A percentile compares a stretch with the other conserved stretches of the same genome.
These are phyloP conservation scores for Claviceps arundinis DNA, from an alignment of 2,329 filamentous ascomycete species.

Conservation along the genomic window DNA sequence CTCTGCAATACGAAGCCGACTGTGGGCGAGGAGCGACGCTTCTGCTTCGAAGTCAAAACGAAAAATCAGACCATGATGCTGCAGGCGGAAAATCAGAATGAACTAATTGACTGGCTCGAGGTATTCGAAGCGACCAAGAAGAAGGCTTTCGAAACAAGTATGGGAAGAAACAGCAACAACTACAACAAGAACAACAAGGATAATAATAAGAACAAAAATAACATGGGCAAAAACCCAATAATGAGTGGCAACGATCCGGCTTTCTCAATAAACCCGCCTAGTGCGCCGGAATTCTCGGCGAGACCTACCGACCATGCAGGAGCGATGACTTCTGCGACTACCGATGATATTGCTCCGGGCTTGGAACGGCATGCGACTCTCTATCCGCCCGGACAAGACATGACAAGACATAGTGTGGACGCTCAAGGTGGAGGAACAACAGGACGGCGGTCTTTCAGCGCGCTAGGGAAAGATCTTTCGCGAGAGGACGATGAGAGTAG, in stretches of 20 bases:
- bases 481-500: conserved; percentile 60
- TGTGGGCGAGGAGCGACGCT: conserved; percentile 82
- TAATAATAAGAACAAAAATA: not conserved
- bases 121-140: conserved; percentile 92
- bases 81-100: conserved; percentile 82
- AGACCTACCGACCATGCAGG: conserved; percentile 57
- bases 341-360: conserved; percentile 30
- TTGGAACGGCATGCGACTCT: conserved; percentile 53
- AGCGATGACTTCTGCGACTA: conserved; percentile 36
- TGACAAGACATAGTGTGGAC: conserved; percentile 59
- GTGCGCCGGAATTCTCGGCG: conserved; percentile 81
- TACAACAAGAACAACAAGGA: not conserved
- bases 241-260: conserved; percentile 53
- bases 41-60: conserved; percentile 97
- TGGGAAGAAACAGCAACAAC: conserved; percentile 36
- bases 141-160: conserved; percentile 67
- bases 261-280: conserved; percentile 82
- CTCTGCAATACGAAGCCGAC: conserved; percentile 88
- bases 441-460: conserved; percentile 44
- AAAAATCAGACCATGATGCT: conserved; percentile 83
- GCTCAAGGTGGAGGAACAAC: conserved; percentile 26
- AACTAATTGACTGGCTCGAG: conserved; percentile 89
- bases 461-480: conserved; percentile 31
- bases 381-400: conserved; percentile 47
- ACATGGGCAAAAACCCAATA: conserved; percentile 25